These are phyloP conservation scores for Jatropha podagrica DNA, from an alignment of 441 rosid genomes.

Conservation along the genomic window DNA sequence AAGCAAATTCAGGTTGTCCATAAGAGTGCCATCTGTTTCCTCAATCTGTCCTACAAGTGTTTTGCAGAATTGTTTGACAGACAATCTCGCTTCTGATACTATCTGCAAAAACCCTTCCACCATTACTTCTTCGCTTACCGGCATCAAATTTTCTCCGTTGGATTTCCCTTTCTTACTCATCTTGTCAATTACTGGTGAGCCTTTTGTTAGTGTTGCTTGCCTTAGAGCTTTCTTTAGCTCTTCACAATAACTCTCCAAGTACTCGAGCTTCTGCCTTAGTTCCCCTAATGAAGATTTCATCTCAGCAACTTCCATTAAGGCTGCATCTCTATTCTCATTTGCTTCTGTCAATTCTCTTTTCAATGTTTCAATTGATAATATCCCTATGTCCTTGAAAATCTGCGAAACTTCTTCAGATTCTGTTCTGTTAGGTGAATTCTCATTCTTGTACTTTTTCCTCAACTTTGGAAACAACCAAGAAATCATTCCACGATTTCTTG, in stretches of 20 bases:
- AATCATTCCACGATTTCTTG: constrained; percentile 60
- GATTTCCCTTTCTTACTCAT: constrained; percentile 41
- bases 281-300: constrained; percentile 79
- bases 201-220: constrained; percentile 52
- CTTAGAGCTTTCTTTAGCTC: constrained; percentile 74
- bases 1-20: constrained; percentile 56
- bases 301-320: constrained; percentile 63
- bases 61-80: constrained; percentile 91
- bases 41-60: constrained; percentile 64
- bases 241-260: constrained; percentile 77
- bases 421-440: constrained; percentile 53
- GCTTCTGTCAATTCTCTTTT: constrained; percentile 76
- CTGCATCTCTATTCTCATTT: constrained; percentile 70
- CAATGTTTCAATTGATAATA: constrained; percentile 55
- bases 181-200: constrained; percentile 31
- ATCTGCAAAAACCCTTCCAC: constrained; percentile 89
- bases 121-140: constrained; percentile 88
- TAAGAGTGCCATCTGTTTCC: constrained; percentile 60
- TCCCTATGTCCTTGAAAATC: constrained; percentile 51
- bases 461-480: constrained; percentile 78
- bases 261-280: constrained; percentile 72
- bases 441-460: constrained; percentile 68
- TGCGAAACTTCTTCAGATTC: constrained; percentile 81
- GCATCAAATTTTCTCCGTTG: constrained; percentile 45
- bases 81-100: constrained; percentile 88